A percentile compares a stretch with the other conserved stretches of the same genome.
These are phyloP conservation scores for Gymnopilus junonius DNA, from an alignment of 768 basidiomycete species.

Conservation along the genomic window DNA sequence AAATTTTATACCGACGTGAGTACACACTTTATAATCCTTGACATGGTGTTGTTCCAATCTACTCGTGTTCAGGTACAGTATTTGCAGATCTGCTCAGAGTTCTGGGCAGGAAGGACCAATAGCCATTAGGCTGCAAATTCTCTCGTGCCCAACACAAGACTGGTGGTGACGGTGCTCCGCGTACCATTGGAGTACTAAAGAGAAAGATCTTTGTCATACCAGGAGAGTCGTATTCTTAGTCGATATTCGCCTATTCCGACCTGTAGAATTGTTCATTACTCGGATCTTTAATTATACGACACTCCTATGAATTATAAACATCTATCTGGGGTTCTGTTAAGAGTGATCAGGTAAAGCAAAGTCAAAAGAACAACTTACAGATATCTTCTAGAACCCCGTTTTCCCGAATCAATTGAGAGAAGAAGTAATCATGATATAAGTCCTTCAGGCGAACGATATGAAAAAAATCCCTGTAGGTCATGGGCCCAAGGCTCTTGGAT, in stretches of 20 bases:
- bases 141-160: background rate
- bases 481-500: slow-evolving; percentile 24
- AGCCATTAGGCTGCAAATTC: background rate
- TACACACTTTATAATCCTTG: background rate
- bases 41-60: background rate
- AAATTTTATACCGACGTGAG: slow-evolving; percentile 2
- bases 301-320: background rate
- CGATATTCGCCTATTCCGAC: background rate
- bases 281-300: background rate
- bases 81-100: background rate
- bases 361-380: background rate
- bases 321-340: background rate
- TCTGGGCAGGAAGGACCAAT: background rate
- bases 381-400: background rate
- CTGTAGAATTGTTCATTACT: background rate
- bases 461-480: slow-evolving; percentile 9
- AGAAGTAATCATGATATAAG: background rate
- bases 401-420: background rate
- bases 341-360: background rate
- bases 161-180: background rate
- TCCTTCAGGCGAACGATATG: background rate
- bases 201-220: background rate
- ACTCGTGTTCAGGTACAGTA: background rate
- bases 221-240: background rate
- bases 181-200: background rate